phyloP scores from a whole-genome alignment of 2,329 filamentous ascomycete genomes.

The Xylaria sp. region DNA sequence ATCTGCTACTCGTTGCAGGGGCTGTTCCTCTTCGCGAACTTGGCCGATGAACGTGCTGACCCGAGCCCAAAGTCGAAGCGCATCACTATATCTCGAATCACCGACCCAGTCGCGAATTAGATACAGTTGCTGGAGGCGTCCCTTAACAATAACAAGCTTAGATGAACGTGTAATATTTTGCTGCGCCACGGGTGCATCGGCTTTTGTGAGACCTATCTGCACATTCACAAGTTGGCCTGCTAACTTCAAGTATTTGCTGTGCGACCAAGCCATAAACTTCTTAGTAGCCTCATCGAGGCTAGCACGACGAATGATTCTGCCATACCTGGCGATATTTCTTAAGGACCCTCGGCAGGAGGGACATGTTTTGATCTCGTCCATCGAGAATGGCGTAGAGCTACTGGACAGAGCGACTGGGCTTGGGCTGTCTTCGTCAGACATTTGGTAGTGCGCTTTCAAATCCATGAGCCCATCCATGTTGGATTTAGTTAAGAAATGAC shows the following conservation, averaged over 20 bases:
- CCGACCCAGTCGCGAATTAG: conserved; percentile 35
- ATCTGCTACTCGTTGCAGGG: conserved; percentile 58
- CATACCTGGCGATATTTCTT: conserved; percentile 67
- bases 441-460: conserved; percentile 53
- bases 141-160: conserved; percentile 18
- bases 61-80: conserved; percentile 35
- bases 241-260: conserved; percentile 54
- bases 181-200: neutral
- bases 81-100: conserved; percentile 40
- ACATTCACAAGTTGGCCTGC: conserved; percentile 46
- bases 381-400: conserved; percentile 56
- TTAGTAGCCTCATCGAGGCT: conserved; percentile 71
- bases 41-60: conserved; percentile 41
- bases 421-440: conserved; percentile 3
- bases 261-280: conserved; percentile 68
- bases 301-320: conserved; percentile 67
- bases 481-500: conserved; percentile 68
- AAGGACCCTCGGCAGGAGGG: conserved; percentile 69
- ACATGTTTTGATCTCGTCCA: conserved; percentile 62
- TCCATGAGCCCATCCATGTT: conserved; percentile 71
- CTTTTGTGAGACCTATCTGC: conserved; percentile 28
- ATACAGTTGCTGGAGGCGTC: conserved; percentile 35
- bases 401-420: conserved; percentile 4
- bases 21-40: conserved; percentile 59
- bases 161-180: neutral